phyloP scores from a whole-genome alignment of 768 basidiomycete genomes.

The Panellus pusillus region DNA sequence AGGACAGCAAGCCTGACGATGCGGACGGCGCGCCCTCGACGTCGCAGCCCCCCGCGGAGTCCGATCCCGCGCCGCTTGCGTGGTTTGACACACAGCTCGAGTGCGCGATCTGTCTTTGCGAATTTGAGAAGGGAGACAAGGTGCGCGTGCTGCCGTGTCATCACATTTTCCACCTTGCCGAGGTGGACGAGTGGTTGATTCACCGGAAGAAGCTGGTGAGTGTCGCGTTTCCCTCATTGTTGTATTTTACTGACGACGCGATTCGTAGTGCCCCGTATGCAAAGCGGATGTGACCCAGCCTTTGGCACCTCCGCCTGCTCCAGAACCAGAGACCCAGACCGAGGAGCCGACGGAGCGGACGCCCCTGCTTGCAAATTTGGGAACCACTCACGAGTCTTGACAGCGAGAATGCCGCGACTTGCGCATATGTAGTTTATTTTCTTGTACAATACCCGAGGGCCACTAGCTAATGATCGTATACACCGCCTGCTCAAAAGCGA shows the following conservation, averaged over 20 bases:
- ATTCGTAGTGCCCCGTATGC: conserved; percentile 81
- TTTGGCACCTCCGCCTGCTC: not conserved
- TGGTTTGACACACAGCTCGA: conserved; percentile 85
- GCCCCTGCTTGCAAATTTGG: conserved; percentile 1
- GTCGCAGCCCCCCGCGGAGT: conserved; percentile 28
- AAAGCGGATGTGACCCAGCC: conserved; percentile 88
- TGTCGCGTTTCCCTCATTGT: conserved; percentile 14
- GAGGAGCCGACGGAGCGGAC: conserved; percentile 14
- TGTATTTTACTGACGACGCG: conserved; percentile 5
- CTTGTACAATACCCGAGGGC: conserved; percentile 5
- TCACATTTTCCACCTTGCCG: conserved; percentile 91
- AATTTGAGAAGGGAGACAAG: conserved; percentile 84
- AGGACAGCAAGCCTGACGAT: conserved; percentile 14
- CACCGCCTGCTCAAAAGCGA: not conserved
- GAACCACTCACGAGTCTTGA: not conserved
- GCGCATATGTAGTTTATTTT: not conserved
- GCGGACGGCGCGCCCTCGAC: conserved; percentile 38
- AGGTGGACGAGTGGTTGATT: conserved; percentile 92
- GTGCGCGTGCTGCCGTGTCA: conserved; percentile 92
- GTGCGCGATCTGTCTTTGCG: conserved; percentile 91
- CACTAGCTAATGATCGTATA: not conserved
- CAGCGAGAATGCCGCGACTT: no score
- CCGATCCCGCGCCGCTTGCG: conserved; percentile 41
- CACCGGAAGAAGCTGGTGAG: conserved; percentile 89
- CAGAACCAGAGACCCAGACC: not conserved